Percentiles rank a stretch among this genome's conserved stretches.
These are phyloP conservation scores for Amanita fuliginea DNA, from an alignment of 768 basidiomycete species.

Conservation along the genomic window DNA sequence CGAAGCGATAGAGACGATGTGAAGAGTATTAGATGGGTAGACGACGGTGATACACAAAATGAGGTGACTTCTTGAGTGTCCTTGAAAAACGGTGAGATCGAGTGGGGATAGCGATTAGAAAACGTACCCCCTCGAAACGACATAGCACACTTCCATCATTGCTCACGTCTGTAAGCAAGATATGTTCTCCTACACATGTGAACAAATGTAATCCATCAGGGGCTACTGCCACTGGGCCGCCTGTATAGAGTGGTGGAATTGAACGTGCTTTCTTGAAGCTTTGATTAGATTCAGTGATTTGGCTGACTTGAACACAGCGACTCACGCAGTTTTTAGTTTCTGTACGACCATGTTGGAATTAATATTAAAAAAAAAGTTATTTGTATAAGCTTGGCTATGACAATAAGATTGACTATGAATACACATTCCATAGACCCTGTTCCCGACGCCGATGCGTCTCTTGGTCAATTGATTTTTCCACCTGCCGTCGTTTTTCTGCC, in stretches of 20 bases:
- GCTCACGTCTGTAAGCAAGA: constrained; percentile 71
- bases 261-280: constrained; percentile 71
- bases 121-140: constrained; percentile 73
- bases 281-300: constrained; percentile 1
- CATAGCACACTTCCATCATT: constrained; percentile 68
- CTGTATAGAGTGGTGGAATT: constrained; percentile 78
- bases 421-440: too few species aligned
- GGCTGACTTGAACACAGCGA: constrained; percentile 6
- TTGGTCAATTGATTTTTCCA: constrained; percentile 33
- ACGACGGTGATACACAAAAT: constrained; percentile 69
- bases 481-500: constrained; percentile 28
- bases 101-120: neutral
- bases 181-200: constrained; percentile 82
- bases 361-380: too few species aligned
- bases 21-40: constrained; percentile 67
- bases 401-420: neutral
- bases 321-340: constrained; percentile 56
- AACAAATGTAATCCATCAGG: constrained; percentile 70
- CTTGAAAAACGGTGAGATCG: constrained; percentile 27
- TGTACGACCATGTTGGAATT: neutral
- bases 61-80: constrained; percentile 80
- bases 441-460: constrained; percentile 14
- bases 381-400: neutral
- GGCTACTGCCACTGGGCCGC: constrained; percentile 75
- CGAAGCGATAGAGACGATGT: constrained; percentile 74